Percentiles rank a stretch among this genome's conserved stretches.
Conservation (phyloP, 2,329 filamentous ascomycete genomes). For the Aureobasidium sp. region DNA sequence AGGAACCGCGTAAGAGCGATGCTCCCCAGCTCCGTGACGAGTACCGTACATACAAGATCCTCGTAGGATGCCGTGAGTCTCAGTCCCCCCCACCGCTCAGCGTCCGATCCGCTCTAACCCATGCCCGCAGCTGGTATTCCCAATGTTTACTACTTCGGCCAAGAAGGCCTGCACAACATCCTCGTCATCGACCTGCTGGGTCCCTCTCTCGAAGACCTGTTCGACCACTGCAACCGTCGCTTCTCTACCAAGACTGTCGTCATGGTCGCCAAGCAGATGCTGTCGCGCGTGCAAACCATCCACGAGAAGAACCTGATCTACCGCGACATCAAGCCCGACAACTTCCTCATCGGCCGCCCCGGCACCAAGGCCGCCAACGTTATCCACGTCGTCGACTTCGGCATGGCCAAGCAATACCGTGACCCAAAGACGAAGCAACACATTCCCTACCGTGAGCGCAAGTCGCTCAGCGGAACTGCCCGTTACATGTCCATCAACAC, state of each 20-base stretch:
- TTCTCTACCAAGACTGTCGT: constrained; percentile 97
- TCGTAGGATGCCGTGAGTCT: constrained; percentile 93
- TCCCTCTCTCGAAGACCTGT: constrained; percentile 89
- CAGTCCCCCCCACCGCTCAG: background rate
- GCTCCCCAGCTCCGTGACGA: constrained; percentile 96
- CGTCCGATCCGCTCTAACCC: background rate
- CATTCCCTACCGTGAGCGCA: constrained; percentile 93
- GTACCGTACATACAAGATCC: constrained; percentile 98
- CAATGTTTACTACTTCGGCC: constrained; percentile 99
- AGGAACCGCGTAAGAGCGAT: constrained; percentile 98
- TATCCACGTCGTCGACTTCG: constrained; percentile 97
- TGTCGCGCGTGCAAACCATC: constrained; percentile 86
- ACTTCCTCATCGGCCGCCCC: constrained; percentile 92
- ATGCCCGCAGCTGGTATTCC: constrained; percentile 75
- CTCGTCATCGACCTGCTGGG: constrained; percentile 95
- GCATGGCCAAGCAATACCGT: constrained; percentile 98
- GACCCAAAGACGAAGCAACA: constrained; percentile 99
- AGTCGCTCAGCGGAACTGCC: constrained; percentile 91
- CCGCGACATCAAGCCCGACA: constrained; percentile 98
- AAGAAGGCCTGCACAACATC: constrained; percentile 97
- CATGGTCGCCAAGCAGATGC: constrained; percentile 99
- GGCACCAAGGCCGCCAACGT: constrained; percentile 93
- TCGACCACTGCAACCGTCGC: constrained; percentile 90
- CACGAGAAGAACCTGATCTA: constrained; percentile 99
- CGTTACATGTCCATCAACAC: constrained; percentile 99